phyloP scores from a whole-genome alignment of 495 filamentous ascomycete genomes.

The Hypoxylon intermedium region DNA sequence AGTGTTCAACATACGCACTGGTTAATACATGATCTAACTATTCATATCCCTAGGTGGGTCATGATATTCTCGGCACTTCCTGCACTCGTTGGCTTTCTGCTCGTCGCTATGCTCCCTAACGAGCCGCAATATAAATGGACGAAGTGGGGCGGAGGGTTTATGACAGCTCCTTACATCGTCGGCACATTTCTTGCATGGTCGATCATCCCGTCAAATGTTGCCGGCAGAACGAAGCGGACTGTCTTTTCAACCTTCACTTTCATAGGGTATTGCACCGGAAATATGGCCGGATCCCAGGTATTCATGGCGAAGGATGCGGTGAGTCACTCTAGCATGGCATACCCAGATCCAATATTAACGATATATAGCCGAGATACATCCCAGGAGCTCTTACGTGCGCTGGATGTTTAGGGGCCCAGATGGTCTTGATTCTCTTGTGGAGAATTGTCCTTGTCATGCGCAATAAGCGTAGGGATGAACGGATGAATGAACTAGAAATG shows the following conservation, averaged over 20 bases:
- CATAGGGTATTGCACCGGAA: conserved; percentile 56
- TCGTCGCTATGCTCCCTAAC: conserved; percentile 30
- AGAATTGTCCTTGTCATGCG: conserved; percentile 26
- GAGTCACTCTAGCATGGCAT: conserved; percentile 1
- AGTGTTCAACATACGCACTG: neutral
- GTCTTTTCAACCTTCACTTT: conserved; percentile 45
- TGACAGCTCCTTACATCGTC: conserved; percentile 22
- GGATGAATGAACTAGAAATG: conserved; percentile 31
- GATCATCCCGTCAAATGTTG: conserved; percentile 37
- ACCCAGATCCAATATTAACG: neutral
- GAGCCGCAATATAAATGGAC: conserved; percentile 40
- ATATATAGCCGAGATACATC: conserved; percentile 29
- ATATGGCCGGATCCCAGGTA: conserved; percentile 63
- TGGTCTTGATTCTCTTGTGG: conserved; percentile 25
- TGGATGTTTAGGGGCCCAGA: conserved; percentile 20
- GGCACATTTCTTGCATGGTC: conserved; percentile 38
- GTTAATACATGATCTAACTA: neutral
- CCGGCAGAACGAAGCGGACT: conserved; percentile 38
- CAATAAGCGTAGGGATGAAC: conserved; percentile 24
- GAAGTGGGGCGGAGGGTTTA: conserved; percentile 35
- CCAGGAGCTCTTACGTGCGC: conserved; percentile 21
- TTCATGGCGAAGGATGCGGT: conserved; percentile 59
- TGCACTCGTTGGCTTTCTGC: conserved; percentile 31
- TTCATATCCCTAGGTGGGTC: conserved; percentile 17
- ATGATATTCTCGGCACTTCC: conserved; percentile 33